Evolutionary conservation across 2,329 filamentous ascomycete species (phyloP), one percentile per base, ranked within the genome.

Genomic region (Aspergillus sp.): DNA sequence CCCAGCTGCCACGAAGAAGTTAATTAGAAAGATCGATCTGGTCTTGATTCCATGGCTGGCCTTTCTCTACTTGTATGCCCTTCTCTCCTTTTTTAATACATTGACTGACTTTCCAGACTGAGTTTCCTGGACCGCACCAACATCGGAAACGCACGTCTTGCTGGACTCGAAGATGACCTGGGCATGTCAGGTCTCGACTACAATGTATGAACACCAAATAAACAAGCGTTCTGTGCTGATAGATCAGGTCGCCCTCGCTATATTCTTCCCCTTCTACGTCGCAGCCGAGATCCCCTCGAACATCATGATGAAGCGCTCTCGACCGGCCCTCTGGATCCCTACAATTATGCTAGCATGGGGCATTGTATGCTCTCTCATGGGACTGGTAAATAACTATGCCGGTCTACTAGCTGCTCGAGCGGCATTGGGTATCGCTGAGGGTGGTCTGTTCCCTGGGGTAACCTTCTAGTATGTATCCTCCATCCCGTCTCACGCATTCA

Each of bases 251-350:
- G 57, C 57, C 12, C 62, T 77, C 37, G 73, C 72, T 3, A 69
- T 74, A 40, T 79, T 77, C 68, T 79, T 77, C 68, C 68, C 74
- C 35, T 69, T 73, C 7, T 79, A 77, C 60, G 68, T 68, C 14
- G 58, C 71, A 17, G 71, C 76, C 51, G 76, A 78, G 55, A 71
- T 78, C 6, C 68, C 77, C 27, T 76, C 71, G 61, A 80, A 80
- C 58, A 59, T 80, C 17, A 70, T 78, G 23, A 67, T 81, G 59
- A 80, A 79, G 64, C 68, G 67, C 23, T 66, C 81, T 49, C 77
- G 81, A 6, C 84, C 82, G 3, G 80, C 77, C 3, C 63, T 82
- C 52, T 84, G 80, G 77, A 79, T 85, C 27, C 79, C 81, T 4
- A 74, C 70, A 59, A 81, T 84, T 63, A 82, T 80, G 72, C 59